phyloP scores from a whole-genome alignment of 176 grass and related monocot genomes.

The Coix lacrymajobi region DNA sequence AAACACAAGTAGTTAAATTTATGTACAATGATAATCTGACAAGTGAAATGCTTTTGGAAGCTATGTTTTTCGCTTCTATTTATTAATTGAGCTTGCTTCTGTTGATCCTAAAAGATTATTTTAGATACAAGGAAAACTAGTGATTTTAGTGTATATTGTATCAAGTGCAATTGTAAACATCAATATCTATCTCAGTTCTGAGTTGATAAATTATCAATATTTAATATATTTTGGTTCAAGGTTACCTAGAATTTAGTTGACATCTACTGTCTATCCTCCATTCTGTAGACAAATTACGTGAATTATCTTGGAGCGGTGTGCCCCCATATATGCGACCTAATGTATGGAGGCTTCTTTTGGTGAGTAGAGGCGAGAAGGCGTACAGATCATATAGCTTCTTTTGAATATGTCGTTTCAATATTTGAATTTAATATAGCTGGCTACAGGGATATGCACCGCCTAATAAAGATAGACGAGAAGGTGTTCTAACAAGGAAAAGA shows the following conservation, averaged over 20 bases:
- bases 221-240: background rate
- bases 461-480: constrained; percentile 85
- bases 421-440: constrained; percentile 85
- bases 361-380: constrained; percentile 16
- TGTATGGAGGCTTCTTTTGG: constrained; percentile 96
- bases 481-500: constrained; percentile 89
- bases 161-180: background rate
- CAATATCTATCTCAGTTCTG: background rate
- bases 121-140: background rate
- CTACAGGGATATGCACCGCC: constrained; percentile 97
- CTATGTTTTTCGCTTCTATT: background rate
- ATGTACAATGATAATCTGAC: background rate
- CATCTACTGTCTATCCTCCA: background rate
- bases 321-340: constrained; percentile 99
- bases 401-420: constrained; percentile 25
- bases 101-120: background rate
- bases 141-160: background rate
- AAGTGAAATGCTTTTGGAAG: background rate
- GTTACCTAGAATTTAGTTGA: constrained; percentile 2
- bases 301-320: constrained; percentile 96
- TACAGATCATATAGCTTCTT: background rate
- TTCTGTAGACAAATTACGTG: constrained; percentile 81
- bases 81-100: background rate
- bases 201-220: background rate
- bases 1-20: background rate